These are phyloP conservation scores for Streptanthus diversifolius DNA, from an alignment of 345 rosid genomes.

Conservation along the genomic window DNA sequence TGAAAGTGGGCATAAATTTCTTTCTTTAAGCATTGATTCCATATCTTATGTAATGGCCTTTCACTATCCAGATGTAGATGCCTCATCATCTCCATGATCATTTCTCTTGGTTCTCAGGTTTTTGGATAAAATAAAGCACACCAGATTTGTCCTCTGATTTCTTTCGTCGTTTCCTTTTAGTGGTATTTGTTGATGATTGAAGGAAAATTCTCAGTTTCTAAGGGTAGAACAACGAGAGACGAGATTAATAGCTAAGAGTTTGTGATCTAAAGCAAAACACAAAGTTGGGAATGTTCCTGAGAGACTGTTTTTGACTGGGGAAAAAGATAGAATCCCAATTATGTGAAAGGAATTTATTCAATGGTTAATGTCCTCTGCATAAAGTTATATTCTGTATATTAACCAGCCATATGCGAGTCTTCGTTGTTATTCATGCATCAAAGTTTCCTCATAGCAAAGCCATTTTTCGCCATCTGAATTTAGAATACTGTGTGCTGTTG, in stretches of 20 bases:
- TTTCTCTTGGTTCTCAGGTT: background rate
- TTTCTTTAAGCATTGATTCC: slow-evolving; percentile 32
- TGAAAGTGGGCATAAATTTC: slow-evolving; percentile 14
- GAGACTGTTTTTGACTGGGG: slow-evolving; percentile 3
- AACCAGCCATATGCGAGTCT: background rate
- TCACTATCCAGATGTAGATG: slow-evolving; percentile 21
- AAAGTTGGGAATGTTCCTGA: slow-evolving; percentile 13
- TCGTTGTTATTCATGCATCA: background rate
- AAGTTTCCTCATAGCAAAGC: slow-evolving; percentile 6
- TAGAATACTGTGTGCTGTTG: background rate
- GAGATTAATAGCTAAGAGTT: background rate
- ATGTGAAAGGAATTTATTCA: slow-evolving; percentile 14
- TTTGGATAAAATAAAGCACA: background rate
- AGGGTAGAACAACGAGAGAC: background rate
- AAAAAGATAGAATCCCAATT: background rate
- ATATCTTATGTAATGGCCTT: slow-evolving; percentile 33
- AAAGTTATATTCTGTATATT: slow-evolving; percentile 20
- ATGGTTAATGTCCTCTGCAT: slow-evolving; percentile 14
- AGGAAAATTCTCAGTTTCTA: background rate
- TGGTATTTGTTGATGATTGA: background rate
- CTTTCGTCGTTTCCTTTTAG: background rate
- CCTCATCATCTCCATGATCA: slow-evolving; percentile 5
- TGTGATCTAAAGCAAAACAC: slow-evolving; percentile 6
- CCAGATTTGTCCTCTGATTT: background rate
- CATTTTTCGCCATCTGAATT: background rate